Base-by-base conservation (phyloP, 768 basidiomycete species). In the Vararia minispora region DNA sequence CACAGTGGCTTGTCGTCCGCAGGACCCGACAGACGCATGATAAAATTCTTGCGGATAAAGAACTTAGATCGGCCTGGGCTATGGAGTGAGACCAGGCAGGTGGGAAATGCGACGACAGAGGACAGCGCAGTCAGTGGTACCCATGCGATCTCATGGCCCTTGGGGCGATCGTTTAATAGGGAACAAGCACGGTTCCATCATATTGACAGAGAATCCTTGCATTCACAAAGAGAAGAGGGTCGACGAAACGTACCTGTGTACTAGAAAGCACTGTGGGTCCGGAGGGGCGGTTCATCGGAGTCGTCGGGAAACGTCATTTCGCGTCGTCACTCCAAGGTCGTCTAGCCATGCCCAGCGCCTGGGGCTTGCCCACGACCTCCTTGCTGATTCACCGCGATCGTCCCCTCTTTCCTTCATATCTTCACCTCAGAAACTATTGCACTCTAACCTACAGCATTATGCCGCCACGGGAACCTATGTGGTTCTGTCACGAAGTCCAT, bases 401-500 rank as follows among this genome's bases (percentile, higher is more conserved):
- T 34, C 33, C 37, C 35, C 31, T 37, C 50, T 49, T 48, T 41
- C 47, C 42, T 43, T 39, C 28, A 27, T 32, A 34, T n/a, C 36
- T 34, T n/a, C 29, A 33, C 39, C 47, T 39, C 42, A 39, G 29
- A 40, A 31, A 37, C 27, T 39, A 30, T 44, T 41, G 32, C 28
- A 28, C 42, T 34, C 40, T 31, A 26, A 21, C 36, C 27, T 4
- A 26, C 23, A 28, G 44, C 30, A 43, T 28, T 30, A 84, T 85
- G 82, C 77, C 84, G 11, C 64, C 69, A 16, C 66, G 80, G 57
- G 79, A 81, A 45, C 76, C 81, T 4, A 54, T 84, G 50, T 88
- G 84, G 84, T 86, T 64, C 50, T 87, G 84, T 47, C 81, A 87
- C 52, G 65, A 83, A 61, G 83, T 77, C 29, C 12, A 59, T 52